Base-by-base conservation (phyloP, 2,329 filamentous ascomycete genomes). In the Verticillium dahliae region DNA sequence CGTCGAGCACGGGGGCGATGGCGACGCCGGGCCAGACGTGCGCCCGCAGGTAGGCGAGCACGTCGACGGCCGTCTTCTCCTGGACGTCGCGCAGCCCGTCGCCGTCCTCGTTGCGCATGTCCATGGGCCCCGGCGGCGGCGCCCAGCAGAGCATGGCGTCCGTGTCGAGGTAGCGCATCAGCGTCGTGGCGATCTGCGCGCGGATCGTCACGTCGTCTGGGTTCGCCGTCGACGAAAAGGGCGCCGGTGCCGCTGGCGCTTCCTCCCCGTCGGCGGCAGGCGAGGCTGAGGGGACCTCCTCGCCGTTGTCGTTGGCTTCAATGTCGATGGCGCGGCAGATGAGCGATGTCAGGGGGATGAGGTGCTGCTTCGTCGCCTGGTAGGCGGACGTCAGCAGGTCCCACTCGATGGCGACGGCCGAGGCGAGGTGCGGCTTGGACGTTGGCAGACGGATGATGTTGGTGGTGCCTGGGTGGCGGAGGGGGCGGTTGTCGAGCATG, bases 141-240 rank as follows among this genome's bases (percentile, higher is more conserved):
- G 83, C 92, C 91, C 92, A 97, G 83, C 94, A 98, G 1, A 99
- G 85, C 39, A 98, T 78, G 0, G 91, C 93, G 76, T 99, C 95
- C 1, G 95, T 98, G 69, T 92, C 88, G 33, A 99, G 83, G 74
- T 98, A 98, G 56, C 90, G 85, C 81, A 98, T 84, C 59, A 95
- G 77, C 65, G 86, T 88, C 18, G 78, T 80, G 15, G 89, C 78
- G 56, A 97, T 87, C 50, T 83, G 78, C 0, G 82, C 72, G 39
- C 93, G 83, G 41, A 90, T 81, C 31, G 80, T 50, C 38, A 11
- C 15, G 38, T 45, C 78, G 15, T 69, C 80, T 10, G 75, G 66
- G 0, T 72, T 72, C 7, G 62, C 38, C 3, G 63, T 35, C 7
- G 64, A 31, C 33, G 63, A 64, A 22, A 52, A 60, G 11, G 38